Evolutionary conservation across 1,284 basidiomycete genomes (phyloP).

Genomic region (Schizopora paradoxa): DNA sequence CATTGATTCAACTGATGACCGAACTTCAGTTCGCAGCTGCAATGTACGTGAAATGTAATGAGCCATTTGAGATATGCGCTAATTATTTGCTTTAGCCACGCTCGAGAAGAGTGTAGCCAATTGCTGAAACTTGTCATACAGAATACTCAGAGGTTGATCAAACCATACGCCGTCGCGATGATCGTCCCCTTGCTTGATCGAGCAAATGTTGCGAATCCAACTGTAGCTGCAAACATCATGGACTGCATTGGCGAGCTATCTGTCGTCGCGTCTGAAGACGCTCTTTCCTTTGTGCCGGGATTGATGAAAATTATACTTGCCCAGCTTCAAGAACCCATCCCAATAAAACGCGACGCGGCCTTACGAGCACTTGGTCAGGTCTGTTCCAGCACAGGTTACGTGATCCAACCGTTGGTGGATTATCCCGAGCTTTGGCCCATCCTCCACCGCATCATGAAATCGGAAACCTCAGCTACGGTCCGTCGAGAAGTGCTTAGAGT

Average conservation of each 20-base stretch:
- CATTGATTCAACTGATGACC: constrained; percentile 93
- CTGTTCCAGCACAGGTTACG: constrained; percentile 93
- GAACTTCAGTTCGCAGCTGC: constrained; percentile 96
- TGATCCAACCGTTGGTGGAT: constrained; percentile 87
- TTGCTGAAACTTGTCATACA: constrained; percentile 84
- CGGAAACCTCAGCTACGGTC: constrained; percentile 74
- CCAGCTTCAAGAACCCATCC: constrained; percentile 82
- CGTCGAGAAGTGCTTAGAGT: constrained; percentile 91
- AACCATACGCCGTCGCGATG: constrained; percentile 96
- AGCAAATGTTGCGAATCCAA: constrained; percentile 79
- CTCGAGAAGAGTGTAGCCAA: constrained; percentile 89
- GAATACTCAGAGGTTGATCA: constrained; percentile 91
- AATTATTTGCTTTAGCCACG: constrained; percentile 43
- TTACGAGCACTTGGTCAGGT: constrained; percentile 92
- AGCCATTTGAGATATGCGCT: constrained; percentile 14
- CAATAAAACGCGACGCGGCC: constrained; percentile 89
- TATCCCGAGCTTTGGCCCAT: constrained; percentile 89
- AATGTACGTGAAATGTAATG: constrained; percentile 48
- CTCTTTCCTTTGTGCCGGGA: constrained; percentile 76
- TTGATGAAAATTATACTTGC: constrained; percentile 89
- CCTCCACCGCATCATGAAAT: constrained; percentile 82
- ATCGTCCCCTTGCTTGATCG: constrained; percentile 87
- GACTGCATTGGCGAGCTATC: constrained; percentile 95
- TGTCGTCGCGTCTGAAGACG: constrained; percentile 91
- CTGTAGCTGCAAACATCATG: constrained; percentile 89